Percentiles rank a stretch among this genome's conserved stretches.
These are phyloP conservation scores for Solanum pennellii DNA, from an alignment of 257 asterid species.

Conservation along the genomic window DNA sequence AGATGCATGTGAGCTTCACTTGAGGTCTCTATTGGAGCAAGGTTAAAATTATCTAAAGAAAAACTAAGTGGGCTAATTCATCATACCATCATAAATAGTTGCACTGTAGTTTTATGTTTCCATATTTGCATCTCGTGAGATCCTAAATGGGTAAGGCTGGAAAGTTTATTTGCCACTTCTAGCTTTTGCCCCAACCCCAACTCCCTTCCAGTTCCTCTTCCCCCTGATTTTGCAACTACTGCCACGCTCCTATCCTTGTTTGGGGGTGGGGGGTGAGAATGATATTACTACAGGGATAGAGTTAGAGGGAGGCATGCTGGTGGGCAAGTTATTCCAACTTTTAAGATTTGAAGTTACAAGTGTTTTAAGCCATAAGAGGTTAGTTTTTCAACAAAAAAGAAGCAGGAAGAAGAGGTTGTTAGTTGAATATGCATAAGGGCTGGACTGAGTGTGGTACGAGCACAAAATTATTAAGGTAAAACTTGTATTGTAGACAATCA, in stretches of 20 bases:
- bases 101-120: not conserved
- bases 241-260: not conserved
- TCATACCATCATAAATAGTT: not conserved
- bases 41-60: not conserved
- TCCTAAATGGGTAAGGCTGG: not conserved
- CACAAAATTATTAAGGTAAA: not conserved
- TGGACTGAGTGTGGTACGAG: not conserved
- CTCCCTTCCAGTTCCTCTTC: not conserved
- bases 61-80: not conserved
- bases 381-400: not conserved
- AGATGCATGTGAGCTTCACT: not conserved
- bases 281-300: not conserved
- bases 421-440: not conserved
- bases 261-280: not conserved
- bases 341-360: not conserved
- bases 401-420: not conserved
- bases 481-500: not conserved
- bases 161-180: not conserved
- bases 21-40: not conserved
- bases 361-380: not conserved
- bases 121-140: not conserved
- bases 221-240: not conserved
- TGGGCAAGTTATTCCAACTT: not conserved
- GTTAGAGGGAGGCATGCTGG: not conserved
- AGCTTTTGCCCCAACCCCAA: not conserved